Evolutionary conservation across 345 rosid genomes (phyloP), one percentile per base, ranked within the genome.

Genomic region (Eucalyptus coolabah): DNA sequence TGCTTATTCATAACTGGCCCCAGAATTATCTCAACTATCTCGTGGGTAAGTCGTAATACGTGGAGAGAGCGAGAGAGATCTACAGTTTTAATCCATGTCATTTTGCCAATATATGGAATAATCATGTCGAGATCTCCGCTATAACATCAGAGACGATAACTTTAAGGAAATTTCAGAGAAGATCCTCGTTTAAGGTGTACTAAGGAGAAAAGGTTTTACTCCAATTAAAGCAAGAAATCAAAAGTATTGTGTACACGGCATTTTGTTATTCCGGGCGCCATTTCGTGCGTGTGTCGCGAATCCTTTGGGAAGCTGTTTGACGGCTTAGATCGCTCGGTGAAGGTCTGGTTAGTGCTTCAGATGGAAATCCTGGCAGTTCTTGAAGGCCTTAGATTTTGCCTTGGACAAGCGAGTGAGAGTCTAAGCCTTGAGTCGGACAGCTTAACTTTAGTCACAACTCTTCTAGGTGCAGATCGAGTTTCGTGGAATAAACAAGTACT

Each of bases 51-150:
- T 6, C 8, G 34, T 63, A 28, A 63, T 13, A 63, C 69, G 34
- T 63, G 60, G 53, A 50, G 53, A 50, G 82, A 34, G 54, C 56
- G 15, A 3, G 89, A 30, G 37, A 88, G 80, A 47, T 90, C 86
- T 12, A 91, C 50, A 9, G 88, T 8, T 9, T 32, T 60, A 5
- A 90, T 87, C 90, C 93, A 91, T 23, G 23, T 28, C 34, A 24
- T 9, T 26, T 91, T 92, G 19, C 87, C 93, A 19, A 87, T 53
- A 82, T 81, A 88, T 15, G 93, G 91, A 69, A 89, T 69, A 8
- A 89, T 30, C 90, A 92, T 88, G 88, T 90, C 91, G 26, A 89
- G 90, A 77, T 92, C 91, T 19, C 91, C 91, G n/a, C 91, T 90
- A 89, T 15, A 47, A 45, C n/a, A 56, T 50, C 32, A 13, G 17